Base-by-base conservation (phyloP, 345 rosid species). In the Carallia brachiata region DNA sequence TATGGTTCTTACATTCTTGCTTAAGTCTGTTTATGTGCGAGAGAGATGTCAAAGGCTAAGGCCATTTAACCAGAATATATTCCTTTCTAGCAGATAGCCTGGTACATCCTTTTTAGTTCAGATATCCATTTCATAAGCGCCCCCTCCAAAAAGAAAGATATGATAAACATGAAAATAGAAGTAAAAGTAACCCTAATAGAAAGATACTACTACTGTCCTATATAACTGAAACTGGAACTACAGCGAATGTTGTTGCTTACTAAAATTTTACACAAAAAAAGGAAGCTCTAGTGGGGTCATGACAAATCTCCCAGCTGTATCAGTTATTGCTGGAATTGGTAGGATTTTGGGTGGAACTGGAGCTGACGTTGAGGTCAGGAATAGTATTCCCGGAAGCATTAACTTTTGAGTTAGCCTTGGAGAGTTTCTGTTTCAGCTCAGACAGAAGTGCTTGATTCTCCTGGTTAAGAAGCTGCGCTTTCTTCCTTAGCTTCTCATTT, bases 401-500 rank as follows among this genome's bases (percentile, higher is more conserved):
- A 36, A 54, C 58, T 73, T 80, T 76, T 1, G 83, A 66, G 70
- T 76, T 71, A 3, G 57, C 48, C 63, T 82, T 86, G 54, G 92
- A 81, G 65, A 88, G 83, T 59, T 85, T 92, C 80, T 92, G 90
- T 70, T 92, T 92, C 71, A 95, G 89, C 84, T 95, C 90, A 4
- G 91, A 80, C 39, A 95, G 84, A 56, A 95, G 88, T 27, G 91
- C 96, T 70, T 95, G 98, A 77, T 95, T 95, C 89, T 95, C 99
- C 75, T 95, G 94, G 86, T 95, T 90, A 61, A 95, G 90, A 71
- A 89, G 79, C 89, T 95, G 98, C 55, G 99, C 99, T 79, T 92
- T 95, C 96, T 92, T 90, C 89, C 91, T 89, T 73, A 92, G 82
- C 86, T 84, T 92, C 78, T 95, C 99, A 44, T 90, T 90, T 71